These are phyloP conservation scores for Hypoxylon sp. DNA, from an alignment of 2,329 filamentous ascomycete species.

Conservation along the genomic window DNA sequence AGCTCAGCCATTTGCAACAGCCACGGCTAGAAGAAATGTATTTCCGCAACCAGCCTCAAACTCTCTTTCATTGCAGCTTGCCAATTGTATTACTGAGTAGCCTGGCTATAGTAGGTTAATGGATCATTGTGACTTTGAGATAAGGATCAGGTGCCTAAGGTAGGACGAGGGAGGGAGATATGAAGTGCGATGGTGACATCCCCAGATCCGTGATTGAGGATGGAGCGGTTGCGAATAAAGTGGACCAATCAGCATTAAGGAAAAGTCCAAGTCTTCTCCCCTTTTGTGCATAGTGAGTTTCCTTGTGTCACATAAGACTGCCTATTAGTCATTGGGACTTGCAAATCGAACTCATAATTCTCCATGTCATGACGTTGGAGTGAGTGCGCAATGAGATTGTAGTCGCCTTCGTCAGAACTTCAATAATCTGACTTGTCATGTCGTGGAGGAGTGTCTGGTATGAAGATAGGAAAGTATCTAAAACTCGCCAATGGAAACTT, in stretches of 20 bases:
- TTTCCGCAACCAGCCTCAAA: neutral
- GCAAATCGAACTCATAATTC: neutral
- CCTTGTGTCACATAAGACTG: no score
- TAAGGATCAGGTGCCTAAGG: neutral
- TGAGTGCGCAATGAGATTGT: neutral
- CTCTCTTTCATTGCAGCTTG: neutral
- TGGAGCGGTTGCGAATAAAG: neutral
- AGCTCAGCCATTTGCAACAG: conserved; percentile 46
- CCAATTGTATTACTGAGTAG: neutral
- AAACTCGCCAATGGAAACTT: conserved; percentile 1
- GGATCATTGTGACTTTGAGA: neutral
- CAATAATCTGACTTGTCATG: neutral
- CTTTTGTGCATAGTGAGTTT: conserved; percentile 26
- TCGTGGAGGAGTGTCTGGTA: neutral
- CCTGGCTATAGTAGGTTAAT: neutral
- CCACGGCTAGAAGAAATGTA: neutral
- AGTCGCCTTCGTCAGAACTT: neutral
- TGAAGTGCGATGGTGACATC: conserved; percentile 12
- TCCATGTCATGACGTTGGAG: no score
- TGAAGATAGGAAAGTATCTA: neutral
- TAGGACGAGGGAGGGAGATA: neutral
- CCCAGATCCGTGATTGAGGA: neutral
- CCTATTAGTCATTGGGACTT: neutral
- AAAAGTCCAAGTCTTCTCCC: neutral
- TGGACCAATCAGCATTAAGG: conserved; percentile 9